phyloP scores from a whole-genome alignment of 2,329 filamentous ascomycete genomes.

The Colletotrichum lindemuthianum region DNA sequence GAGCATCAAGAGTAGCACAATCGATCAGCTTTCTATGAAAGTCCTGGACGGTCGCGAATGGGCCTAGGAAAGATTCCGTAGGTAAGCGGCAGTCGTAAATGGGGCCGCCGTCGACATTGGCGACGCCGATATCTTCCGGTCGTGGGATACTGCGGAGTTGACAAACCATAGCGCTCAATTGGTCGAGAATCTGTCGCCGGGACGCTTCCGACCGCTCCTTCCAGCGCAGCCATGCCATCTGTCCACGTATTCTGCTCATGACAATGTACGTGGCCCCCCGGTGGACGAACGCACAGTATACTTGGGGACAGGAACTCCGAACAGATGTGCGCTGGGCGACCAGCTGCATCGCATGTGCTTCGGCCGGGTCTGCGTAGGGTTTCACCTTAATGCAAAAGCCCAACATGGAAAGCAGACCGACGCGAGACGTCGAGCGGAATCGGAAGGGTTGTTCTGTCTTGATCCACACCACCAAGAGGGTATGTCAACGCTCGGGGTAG shows the following conservation, averaged over 20 bases:
- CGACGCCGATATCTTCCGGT: constrained; percentile 24
- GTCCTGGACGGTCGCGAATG: constrained; percentile 34
- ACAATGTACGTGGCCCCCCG: constrained; percentile 51
- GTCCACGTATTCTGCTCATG: constrained; percentile 51
- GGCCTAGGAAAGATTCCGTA: constrained; percentile 37
- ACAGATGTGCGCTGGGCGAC: constrained; percentile 52
- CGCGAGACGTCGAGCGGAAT: neutral
- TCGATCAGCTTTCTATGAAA: neutral
- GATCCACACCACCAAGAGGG: neutral
- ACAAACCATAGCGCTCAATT: constrained; percentile 37
- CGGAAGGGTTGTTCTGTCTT: neutral
- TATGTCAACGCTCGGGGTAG: neutral
- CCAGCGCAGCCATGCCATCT: constrained; percentile 33
- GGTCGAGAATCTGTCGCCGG: constrained; percentile 36
- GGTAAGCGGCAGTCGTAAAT: constrained; percentile 41
- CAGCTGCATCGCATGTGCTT: constrained; percentile 53
- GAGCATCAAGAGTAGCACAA: neutral
- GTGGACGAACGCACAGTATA: constrained; percentile 52
- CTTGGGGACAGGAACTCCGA: constrained; percentile 56
- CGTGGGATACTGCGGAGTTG: constrained; percentile 36
- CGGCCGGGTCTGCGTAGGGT: constrained; percentile 44
- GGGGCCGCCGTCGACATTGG: constrained; percentile 38
- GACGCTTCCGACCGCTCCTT: constrained; percentile 34
- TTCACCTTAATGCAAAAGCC: constrained; percentile 47
- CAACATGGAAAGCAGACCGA: neutral